Conservation (phyloP, 116 monocot species). For the Iris pallida region DNA sequence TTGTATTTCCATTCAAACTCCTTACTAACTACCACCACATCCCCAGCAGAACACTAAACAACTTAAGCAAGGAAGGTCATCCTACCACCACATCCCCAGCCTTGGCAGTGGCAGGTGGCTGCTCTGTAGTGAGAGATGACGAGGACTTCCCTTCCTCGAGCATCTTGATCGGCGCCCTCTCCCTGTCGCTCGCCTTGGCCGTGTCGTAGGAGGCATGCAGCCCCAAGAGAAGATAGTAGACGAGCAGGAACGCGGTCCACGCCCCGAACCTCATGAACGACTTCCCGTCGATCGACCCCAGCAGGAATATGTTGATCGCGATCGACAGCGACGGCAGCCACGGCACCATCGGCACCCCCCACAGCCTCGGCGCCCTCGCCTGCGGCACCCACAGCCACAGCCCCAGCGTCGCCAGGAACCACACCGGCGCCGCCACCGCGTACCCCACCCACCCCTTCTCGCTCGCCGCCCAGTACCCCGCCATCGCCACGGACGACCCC, state of each 20-base stretch:
- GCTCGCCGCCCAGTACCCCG: conserved; percentile 11
- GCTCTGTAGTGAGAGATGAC: no score
- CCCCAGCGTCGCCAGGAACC: conserved; percentile 9
- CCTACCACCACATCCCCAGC: no score
- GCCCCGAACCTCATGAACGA: conserved; percentile 23
- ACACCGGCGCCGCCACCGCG: conserved; percentile 3
- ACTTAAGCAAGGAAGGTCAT: no score
- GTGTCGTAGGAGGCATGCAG: conserved; percentile 30
- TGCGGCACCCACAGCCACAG: conserved; percentile 17
- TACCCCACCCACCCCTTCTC: conserved; percentile 14
- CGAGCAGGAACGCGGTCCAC: conserved; percentile 15
- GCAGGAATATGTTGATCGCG: conserved; percentile 27
- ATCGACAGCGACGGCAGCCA: conserved; percentile 32
- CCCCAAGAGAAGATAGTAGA: conserved; percentile 21
- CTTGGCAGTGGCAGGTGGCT: no score
- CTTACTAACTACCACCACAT: no score
- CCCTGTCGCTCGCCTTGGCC: conserved; percentile 6
- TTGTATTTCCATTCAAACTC: no score
- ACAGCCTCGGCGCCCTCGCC: conserved; percentile 16
- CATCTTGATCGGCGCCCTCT: background rate
- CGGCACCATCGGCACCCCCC: conserved; percentile 34
- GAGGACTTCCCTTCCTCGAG: conserved; percentile 1
- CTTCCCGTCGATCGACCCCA: conserved; percentile 21
- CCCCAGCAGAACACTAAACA: no score
- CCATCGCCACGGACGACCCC: conserved; percentile 12